Evolutionary conservation across 495 filamentous ascomycete species (phyloP), one percentile per base, ranked within the genome.

Genomic region (Cercophora samala): DNA sequence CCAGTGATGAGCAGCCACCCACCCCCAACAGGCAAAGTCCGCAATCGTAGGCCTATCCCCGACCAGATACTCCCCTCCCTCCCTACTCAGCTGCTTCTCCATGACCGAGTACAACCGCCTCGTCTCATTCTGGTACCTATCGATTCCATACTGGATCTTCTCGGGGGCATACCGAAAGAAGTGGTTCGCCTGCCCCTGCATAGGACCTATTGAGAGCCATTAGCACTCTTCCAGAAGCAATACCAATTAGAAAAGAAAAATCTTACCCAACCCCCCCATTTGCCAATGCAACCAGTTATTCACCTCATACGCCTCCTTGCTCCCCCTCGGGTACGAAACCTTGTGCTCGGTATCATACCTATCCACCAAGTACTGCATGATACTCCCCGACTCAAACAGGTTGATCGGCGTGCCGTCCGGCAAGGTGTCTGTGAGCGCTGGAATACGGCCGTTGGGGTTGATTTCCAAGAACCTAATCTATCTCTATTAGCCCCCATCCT

Each of bases 361-460:
- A 26, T 90, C 87, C 55, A 89, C 87, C 6, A 97, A 84, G 76
- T 97, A 97, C 71, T 93, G 89, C 82, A 97, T 81, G 73, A 97
- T 96, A 65, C 89, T 82, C 61, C 91, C 93, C 67, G 86, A 90
- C 77, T 97, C 93, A 72, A 96, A 97, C 4, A 97, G 69, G 19
- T 83, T 80, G 76, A 96, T 93, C 37, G 80, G 78, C 70, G 90
- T 81, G 64, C 92, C 92, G 74, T 95, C 90, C 1, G 75, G 70
- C 72, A 89, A 87, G 13, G 84, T 87, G 75, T 97, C 94, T 24
- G 90, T 93, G 24, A 97, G 70, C 18, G 93, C 93, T n/a, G 93
- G 93, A 71, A 97, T 96, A 65, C 94, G 91, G 70, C 93, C 93
- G 74, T 97, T 97, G 63, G 93, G 93, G 79, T 97, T 97, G 77